Percentiles rank a stretch among this genome's conserved stretches.
Evolutionary conservation across 208 protist genomes (phyloP).

Genomic region (Crithidia acanthocephali): DNA sequence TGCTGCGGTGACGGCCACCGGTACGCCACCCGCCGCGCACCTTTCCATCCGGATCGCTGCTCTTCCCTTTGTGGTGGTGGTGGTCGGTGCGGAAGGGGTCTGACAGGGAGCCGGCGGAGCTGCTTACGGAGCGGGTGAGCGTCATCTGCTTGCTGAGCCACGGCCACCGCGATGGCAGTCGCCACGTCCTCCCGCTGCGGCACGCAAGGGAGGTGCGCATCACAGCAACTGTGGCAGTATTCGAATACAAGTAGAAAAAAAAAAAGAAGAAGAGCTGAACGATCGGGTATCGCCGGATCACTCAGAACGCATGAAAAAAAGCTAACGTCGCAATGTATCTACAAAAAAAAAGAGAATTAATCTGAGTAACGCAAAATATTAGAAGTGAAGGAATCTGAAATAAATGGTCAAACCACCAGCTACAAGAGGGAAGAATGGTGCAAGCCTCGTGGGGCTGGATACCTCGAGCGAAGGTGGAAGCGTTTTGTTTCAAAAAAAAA

Average conservation of each 20-base stretch:
- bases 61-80: neutral
- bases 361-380: conserved; percentile 9
- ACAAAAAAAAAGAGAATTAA: neutral
- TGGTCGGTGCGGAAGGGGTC: neutral
- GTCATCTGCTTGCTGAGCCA: neutral
- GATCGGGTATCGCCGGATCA: too few species aligned
- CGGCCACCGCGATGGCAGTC: conserved; percentile 1
- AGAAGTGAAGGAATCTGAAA: neutral
- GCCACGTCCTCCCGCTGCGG: conserved; percentile 7
- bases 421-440: neutral
- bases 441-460: conserved; percentile 1
- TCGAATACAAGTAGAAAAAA: neutral
- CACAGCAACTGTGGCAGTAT: neutral
- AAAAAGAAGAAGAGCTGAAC: conserved; percentile 6
- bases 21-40: neutral
- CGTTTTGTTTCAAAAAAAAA: neutral
- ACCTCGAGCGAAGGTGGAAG: neutral
- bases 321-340: too few species aligned
- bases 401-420: neutral
- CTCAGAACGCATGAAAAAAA: too few species aligned
- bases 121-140: neutral
- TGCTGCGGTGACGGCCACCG: neutral
- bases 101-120: neutral
- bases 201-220: conserved; percentile 5
- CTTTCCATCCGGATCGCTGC: too few species aligned